phyloP scores from a whole-genome alignment of 2,329 filamentous ascomycete genomes.

The Colletotrichum gigasporum region DNA sequence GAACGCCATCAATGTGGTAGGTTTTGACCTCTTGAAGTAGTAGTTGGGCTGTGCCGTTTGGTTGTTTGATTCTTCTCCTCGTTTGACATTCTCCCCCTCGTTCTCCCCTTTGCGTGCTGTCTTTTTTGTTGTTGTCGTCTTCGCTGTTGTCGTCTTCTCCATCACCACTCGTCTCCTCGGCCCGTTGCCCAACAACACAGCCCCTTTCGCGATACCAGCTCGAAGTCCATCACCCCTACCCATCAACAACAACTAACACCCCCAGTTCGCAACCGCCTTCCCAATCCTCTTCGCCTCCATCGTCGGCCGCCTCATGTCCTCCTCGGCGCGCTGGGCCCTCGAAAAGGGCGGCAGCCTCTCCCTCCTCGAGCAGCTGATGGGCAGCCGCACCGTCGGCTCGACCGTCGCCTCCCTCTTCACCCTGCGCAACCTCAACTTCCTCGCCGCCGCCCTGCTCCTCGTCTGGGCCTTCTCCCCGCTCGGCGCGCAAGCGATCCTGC shows the following conservation, averaged over 20 bases:
- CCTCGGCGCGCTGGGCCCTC: slow-evolving; percentile 37
- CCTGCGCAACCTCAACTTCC: slow-evolving; percentile 33
- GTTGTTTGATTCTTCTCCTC: too few relatives aligned
- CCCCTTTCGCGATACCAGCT: too few relatives aligned
- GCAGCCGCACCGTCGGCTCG: slow-evolving; percentile 4
- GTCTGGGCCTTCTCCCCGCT: slow-evolving; percentile 42
- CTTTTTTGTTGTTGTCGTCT: not conserved
- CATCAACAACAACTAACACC: too few relatives aligned
- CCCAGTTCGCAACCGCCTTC: slow-evolving; percentile 36
- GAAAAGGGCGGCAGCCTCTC: slow-evolving; percentile 38
- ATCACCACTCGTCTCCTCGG: too few relatives aligned
- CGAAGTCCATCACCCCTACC: too few relatives aligned
- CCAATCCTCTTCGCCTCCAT: slow-evolving; percentile 41
- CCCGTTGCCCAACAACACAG: too few relatives aligned
- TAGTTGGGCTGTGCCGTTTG: too few relatives aligned
- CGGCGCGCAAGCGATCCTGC: slow-evolving; percentile 40
- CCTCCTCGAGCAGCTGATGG: slow-evolving; percentile 39
- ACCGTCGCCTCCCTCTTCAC: not conserved
- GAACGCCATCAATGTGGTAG: not conserved
- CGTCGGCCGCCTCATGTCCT: slow-evolving; percentile 36
- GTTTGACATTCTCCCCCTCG: too few relatives aligned
- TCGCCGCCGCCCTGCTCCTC: slow-evolving; percentile 37
- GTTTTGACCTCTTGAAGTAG: not conserved
- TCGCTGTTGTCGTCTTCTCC: too few relatives aligned
- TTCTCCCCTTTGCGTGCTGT: too few relatives aligned